Conservation (phyloP, 2,329 filamentous ascomycete genomes). For the Diplodia mutila region DNA sequence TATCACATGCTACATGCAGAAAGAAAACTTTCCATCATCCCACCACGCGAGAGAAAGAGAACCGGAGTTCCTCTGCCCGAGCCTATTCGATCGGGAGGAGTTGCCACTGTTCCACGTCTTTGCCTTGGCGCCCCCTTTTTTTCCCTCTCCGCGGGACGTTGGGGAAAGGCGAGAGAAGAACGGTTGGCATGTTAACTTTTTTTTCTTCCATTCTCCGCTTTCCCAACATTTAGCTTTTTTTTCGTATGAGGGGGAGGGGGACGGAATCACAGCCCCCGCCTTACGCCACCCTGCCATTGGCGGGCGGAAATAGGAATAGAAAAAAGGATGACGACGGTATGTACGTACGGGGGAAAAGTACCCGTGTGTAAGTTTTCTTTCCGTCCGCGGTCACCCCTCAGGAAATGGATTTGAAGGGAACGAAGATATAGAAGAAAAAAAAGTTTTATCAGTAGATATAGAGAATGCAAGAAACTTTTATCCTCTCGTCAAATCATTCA, state of each 20-base stretch:
- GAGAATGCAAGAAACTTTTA: too few relatives aligned
- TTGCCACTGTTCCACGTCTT: too few relatives aligned
- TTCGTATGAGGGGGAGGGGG: not conserved
- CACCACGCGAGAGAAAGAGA: not conserved
- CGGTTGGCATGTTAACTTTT: not conserved
- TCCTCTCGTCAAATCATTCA: too few relatives aligned
- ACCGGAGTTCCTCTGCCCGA: not conserved
- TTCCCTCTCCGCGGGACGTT: too few relatives aligned
- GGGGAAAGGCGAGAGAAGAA: too few relatives aligned
- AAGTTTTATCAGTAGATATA: too few relatives aligned
- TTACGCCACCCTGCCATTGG: not conserved
- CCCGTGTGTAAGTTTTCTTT: not conserved
- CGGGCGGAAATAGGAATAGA: not conserved
- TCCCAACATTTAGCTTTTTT: not conserved
- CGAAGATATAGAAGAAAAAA: too few relatives aligned
- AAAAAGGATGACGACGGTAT: not conserved
- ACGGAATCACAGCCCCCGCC: not conserved
- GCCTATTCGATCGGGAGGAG: too few relatives aligned
- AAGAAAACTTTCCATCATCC: not conserved
- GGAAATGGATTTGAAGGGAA: too few relatives aligned
- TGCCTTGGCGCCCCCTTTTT: too few relatives aligned
- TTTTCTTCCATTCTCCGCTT: not conserved
- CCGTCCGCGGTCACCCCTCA: too few relatives aligned
- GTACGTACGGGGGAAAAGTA: not conserved
- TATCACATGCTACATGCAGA: not conserved